phyloP scores from a whole-genome alignment of 148 eudicot species.

The Vaccinium corymbosum region DNA sequence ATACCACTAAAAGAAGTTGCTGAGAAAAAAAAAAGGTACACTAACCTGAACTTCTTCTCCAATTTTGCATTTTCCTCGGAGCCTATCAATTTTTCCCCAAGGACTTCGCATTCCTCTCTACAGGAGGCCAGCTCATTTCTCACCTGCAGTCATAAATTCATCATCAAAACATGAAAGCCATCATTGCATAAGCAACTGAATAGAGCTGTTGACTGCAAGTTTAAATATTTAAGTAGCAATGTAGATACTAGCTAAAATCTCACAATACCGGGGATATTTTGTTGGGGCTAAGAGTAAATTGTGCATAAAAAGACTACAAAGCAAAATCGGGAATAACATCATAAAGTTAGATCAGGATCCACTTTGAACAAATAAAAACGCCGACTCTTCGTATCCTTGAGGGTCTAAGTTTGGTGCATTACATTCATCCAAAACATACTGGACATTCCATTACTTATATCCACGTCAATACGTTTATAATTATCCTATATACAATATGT shows the following conservation, averaged over 20 bases:
- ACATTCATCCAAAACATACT: too few relatives aligned
- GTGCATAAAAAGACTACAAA: background rate
- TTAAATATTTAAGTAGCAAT: background rate
- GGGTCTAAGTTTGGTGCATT: too few relatives aligned
- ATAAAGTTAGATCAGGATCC: background rate
- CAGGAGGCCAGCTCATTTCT: slow-evolving; percentile 45
- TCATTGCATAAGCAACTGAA: background rate
- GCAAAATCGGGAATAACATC: background rate
- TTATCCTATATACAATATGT: too few relatives aligned
- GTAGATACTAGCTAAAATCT: background rate
- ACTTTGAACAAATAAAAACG: background rate
- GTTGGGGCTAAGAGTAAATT: background rate
- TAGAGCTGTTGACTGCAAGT: background rate
- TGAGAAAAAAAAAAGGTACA: background rate
- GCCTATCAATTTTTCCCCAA: slow-evolving; percentile 38
- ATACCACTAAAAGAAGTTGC: slow-evolving; percentile 4
- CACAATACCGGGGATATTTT: background rate
- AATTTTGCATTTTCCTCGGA: slow-evolving; percentile 46
- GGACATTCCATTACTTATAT: too few relatives aligned
- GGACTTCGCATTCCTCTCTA: slow-evolving; percentile 47
- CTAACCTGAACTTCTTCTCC: slow-evolving; percentile 51
- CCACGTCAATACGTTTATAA: too few relatives aligned
- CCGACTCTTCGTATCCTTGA: background rate
- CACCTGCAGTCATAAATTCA: slow-evolving; percentile 33
- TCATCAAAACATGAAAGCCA: slow-evolving; percentile 9